Evolutionary conservation across 257 asterid species (phyloP), one percentile per base, ranked within the genome.

Genomic region (Rehmannia glutinosa): DNA sequence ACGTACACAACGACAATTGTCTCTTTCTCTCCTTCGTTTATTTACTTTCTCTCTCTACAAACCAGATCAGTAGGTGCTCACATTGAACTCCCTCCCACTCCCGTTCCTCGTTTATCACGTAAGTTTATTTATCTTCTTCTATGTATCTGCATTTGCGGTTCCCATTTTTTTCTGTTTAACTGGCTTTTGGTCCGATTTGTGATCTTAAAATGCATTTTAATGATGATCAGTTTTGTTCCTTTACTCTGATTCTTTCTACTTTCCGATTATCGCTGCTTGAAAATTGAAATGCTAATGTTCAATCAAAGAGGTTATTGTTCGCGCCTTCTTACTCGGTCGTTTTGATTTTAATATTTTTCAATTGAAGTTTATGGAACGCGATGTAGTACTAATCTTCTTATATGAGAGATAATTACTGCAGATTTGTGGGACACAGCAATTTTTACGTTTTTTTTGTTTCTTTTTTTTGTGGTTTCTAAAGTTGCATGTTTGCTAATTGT

Each of bases 51-150:
- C 65, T n/a, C n/a, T n/a, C n/a, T n/a, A 52, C 61, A 28, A 60
- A 74, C 60, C 75, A 52, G 55, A 74, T 55, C 65, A 46, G 68
- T 4, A 53, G 66, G 41, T 15, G 64, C 25, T 28, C 16, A 33
- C 47, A 21, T 19, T 53, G 28, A 16, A 45, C 58, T 62, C 70
- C 38, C 54, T 6, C 68, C 41, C 12, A 6, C 23, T 62, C 63
- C 66, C 68, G 45, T 33, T n/a, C n/a, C n/a, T n/a, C n/a, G n/a
- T n/a, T n/a, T n/a, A n/a, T 45, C 24, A 45, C 72, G 68, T 46
- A 33, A 62, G 71, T 62, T 19, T 8, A 19, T 43, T 35, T 56
- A 49, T 36, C 71, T 42, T 59, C 73, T 19, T 51, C 41, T 23
- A 10, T 15, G 19, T 39, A 17, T 6, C 67, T 9, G 51, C 17